Conservation (phyloP, 371 early-diverging fungal genomes). For the Mucor lusitanicus region DNA sequence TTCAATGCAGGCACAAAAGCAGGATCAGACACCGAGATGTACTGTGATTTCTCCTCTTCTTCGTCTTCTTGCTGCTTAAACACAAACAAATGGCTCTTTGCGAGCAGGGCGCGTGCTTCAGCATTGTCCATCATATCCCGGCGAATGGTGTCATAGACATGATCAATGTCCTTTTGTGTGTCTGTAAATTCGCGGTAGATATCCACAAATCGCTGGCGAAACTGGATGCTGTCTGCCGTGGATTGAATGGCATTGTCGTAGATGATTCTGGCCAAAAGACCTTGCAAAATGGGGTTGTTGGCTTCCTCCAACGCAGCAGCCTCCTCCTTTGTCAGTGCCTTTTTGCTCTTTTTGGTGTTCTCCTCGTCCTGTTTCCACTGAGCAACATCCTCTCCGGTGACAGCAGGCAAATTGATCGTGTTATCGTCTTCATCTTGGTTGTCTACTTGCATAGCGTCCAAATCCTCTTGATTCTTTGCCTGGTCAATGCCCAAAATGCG, state of each 20-base stretch:
- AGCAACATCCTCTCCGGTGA: constrained; percentile 61
- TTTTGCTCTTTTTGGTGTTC: constrained; percentile 26
- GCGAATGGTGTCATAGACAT: constrained; percentile 58
- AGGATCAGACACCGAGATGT: constrained; percentile 41
- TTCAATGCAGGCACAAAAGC: constrained; percentile 62
- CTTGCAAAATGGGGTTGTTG: constrained; percentile 74
- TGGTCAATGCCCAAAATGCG: constrained; percentile 73
- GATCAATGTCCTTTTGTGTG: constrained; percentile 30
- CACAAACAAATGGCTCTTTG: constrained; percentile 48
- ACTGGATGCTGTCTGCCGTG: constrained; percentile 71
- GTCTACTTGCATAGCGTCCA: constrained; percentile 37
- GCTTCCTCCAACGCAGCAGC: constrained; percentile 51
- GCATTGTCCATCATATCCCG: constrained; percentile 62
- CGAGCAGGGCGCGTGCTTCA: constrained; percentile 65
- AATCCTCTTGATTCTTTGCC: constrained; percentile 31
- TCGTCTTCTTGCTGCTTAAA: constrained; percentile 24
- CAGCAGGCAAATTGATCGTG: constrained; percentile 58
- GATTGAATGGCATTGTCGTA: constrained; percentile 85
- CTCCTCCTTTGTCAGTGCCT: constrained; percentile 39
- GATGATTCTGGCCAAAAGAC: constrained; percentile 79
- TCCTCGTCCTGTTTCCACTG: constrained; percentile 44
- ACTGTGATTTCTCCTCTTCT: constrained; percentile 20
- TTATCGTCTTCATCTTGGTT: constrained; percentile 28
- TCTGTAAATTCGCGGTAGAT: constrained; percentile 67
- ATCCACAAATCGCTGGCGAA: constrained; percentile 74